phyloP scores from a whole-genome alignment of 176 grass and related monocot species.

The Secale cereale region DNA sequence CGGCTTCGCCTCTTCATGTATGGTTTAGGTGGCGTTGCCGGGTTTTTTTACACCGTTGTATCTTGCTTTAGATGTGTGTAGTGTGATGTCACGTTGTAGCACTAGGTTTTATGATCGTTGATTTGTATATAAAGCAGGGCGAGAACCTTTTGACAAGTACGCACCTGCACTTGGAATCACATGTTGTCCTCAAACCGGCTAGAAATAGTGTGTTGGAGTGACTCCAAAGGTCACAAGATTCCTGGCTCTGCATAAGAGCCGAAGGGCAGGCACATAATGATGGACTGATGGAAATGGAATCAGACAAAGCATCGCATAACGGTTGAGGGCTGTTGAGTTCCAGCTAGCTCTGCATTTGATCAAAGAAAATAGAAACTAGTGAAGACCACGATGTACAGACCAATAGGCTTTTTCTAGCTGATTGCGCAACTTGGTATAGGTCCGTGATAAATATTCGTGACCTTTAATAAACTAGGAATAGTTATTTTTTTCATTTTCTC shows the following conservation, averaged over 20 bases:
- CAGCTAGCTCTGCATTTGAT: slow-evolving; percentile 11
- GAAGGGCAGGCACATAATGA: not conserved
- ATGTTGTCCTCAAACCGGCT: not conserved
- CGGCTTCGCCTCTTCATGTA: too few species aligned
- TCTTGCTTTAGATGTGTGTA: too few species aligned
- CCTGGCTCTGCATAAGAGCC: not conserved
- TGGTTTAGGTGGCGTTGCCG: too few species aligned
- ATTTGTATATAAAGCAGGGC: too few species aligned
- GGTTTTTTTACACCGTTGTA: too few species aligned
- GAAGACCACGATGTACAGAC: not conserved
- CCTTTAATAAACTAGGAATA: too few species aligned
- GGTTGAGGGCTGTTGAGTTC: slow-evolving; percentile 6
- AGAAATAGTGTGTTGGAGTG: not conserved
- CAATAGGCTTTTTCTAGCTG: not conserved
- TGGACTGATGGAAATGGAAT: not conserved
- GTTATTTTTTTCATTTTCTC: too few species aligned
- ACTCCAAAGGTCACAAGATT: slow-evolving; percentile 18
- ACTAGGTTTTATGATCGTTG: too few species aligned
- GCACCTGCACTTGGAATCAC: not conserved
- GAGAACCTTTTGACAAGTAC: too few species aligned
- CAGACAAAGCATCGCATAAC: not conserved
- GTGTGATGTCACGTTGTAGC: too few species aligned
- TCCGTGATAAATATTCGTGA: not conserved
- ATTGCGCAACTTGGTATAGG: not conserved
- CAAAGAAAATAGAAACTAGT: not conserved